Base-by-base conservation (phyloP, 805 yeast genomes). In the Zygotorulaspora florentina region DNA sequence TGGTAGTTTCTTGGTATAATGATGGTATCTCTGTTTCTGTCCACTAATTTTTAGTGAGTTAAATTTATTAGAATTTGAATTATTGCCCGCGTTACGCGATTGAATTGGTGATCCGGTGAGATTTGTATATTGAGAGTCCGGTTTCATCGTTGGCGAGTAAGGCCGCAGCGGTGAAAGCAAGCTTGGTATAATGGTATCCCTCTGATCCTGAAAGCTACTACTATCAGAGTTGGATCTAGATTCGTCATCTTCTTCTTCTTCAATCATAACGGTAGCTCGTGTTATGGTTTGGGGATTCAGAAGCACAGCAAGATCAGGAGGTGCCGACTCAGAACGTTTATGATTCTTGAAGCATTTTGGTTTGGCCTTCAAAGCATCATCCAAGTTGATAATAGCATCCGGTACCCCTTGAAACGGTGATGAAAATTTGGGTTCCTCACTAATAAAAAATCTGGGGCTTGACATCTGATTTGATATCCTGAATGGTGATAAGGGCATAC, bases 241-340 rank as follows among this genome's bases (percentile, higher is more conserved):
- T n/a, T 27, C 39, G 5, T 42, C 46, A 27, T 42, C 53, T 1
- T 52, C 56, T 29, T 59, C 62, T 47, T 59, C 62, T 28, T 54
- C 56, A 15, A 57, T 55, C 48, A 47, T 47, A 23, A 42, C 33
- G 15, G 28, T 40, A 10, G 40, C 39, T 7, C 39, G 18, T 16
- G 42, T 34, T 11, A 39, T 29, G 15, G 39, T 37, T 16, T 42
- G 39, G 16, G 42, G 23, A 42, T 44, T 44, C 15, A 51, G 35
- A 8, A 51, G 47, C 46, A 66, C 61, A 43, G 68, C 67, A 30
- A 72, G 67, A 41, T 73, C 65, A 27, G 77, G 80, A 6, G 82
- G 81, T 0, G 83, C 82, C 34, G 79, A 73, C 57, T 77, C 83
- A 1, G 80, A 68, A 46, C 82, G 68, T 54, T 80, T 68, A 56